Percentiles rank a stretch among this genome's conserved stretches.
Conservation (phyloP, 2,329 filamentous ascomycete species). For the Claviceps sp. region DNA sequence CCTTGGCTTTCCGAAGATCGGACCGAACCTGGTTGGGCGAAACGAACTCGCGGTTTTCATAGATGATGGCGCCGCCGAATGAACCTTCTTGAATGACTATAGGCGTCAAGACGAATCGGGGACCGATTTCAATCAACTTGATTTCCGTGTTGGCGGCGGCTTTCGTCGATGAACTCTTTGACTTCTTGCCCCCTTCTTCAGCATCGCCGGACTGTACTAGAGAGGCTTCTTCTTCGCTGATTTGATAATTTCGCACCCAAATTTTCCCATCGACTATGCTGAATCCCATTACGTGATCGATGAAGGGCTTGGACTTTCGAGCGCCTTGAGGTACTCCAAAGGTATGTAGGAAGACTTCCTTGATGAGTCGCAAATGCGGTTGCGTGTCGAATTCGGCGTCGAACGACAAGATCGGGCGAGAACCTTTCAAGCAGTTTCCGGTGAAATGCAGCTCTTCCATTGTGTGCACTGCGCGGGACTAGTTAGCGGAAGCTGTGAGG, state of each 20-base stretch:
- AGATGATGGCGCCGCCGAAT: conserved; percentile 92
- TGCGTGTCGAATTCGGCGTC: conserved; percentile 73
- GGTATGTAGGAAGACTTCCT: conserved; percentile 78
- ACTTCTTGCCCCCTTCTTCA: conserved; percentile 28
- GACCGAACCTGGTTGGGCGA: conserved; percentile 87
- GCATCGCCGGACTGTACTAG: conserved; percentile 27
- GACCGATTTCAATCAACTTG: conserved; percentile 82
- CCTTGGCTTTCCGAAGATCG: conserved; percentile 65
- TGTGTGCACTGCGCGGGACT: conserved; percentile 57
- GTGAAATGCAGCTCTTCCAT: conserved; percentile 96
- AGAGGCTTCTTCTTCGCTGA: conserved; percentile 65
- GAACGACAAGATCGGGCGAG: conserved; percentile 80
- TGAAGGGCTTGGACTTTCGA: conserved; percentile 84
- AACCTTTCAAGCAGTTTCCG: conserved; percentile 92
- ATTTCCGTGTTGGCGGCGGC: conserved; percentile 55
- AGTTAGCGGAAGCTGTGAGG: conserved; percentile 11
- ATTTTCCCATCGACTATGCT: conserved; percentile 86
- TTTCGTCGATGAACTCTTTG: conserved; percentile 19
- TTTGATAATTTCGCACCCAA: conserved; percentile 92
- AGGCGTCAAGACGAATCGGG: conserved; percentile 81
- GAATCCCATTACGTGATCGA: conserved; percentile 91
- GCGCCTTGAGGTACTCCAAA: conserved; percentile 87
- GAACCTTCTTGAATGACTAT: conserved; percentile 92
- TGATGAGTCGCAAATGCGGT: conserved; percentile 69
- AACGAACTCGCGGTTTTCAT: conserved; percentile 95